Conservation (phyloP, 176 grass and related monocot genomes). For the Carex littledalei region DNA sequence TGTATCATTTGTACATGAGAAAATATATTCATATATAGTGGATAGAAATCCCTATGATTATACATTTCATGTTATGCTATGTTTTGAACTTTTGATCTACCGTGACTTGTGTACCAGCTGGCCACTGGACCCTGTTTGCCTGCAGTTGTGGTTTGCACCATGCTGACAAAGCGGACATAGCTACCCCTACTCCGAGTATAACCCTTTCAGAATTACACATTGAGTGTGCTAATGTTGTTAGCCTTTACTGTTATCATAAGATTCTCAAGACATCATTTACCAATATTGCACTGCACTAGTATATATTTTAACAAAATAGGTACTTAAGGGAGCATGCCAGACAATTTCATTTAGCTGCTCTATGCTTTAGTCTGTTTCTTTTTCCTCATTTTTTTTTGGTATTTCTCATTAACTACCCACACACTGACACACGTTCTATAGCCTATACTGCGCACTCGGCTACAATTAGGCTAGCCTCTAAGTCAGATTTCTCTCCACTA, state of each 20-base stretch:
- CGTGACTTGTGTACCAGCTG: background rate
- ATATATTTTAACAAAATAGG: slow-evolving; percentile 23
- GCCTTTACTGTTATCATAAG: background rate
- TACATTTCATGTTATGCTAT: background rate
- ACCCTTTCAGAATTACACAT: background rate
- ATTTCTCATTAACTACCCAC: slow-evolving; percentile 5
- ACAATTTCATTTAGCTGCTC: slow-evolving; percentile 6
- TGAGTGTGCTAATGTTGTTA: background rate
- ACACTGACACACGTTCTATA: background rate
- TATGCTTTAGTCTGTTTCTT: background rate
- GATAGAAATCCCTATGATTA: slow-evolving; percentile 27
- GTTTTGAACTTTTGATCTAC: background rate
- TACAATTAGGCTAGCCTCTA: slow-evolving; percentile 24
- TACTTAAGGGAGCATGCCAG: background rate
- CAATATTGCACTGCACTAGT: background rate
- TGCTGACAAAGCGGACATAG: background rate
- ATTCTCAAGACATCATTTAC: background rate
- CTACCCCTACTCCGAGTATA: background rate
- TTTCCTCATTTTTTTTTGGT: background rate
- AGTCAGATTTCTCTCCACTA: slow-evolving; percentile 2
- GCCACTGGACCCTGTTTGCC: background rate
- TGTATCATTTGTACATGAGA: slow-evolving; percentile 28
- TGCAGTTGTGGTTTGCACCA: background rate
- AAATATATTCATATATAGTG: slow-evolving; percentile 23
- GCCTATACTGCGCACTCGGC: background rate